Conservation (phyloP, 2,329 filamentous ascomycete species). For the Fusarium irregulare region DNA sequence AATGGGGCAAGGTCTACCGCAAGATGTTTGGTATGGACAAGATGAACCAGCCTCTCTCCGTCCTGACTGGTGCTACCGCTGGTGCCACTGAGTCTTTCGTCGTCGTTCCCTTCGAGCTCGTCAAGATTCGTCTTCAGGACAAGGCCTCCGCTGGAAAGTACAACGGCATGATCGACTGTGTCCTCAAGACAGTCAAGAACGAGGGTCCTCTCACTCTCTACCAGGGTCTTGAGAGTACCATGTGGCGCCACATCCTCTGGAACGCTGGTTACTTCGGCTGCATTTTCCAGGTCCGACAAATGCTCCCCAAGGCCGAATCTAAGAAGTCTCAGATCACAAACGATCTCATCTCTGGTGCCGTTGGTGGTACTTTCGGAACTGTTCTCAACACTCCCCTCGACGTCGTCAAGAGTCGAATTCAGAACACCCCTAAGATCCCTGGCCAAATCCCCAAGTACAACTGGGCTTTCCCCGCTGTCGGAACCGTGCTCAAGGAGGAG, state of each 20-base stretch:
- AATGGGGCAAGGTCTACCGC: conserved; percentile 96
- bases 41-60: conserved; percentile 91
- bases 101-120: conserved; percentile 96
- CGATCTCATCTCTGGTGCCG: conserved; percentile 84
- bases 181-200: conserved; percentile 82
- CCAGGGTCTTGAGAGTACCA: conserved; percentile 94
- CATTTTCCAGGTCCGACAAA: conserved; percentile 93
- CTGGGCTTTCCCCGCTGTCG: conserved; percentile 93
- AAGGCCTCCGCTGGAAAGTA: conserved; percentile 92
- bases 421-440: conserved; percentile 88
- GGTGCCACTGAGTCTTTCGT: conserved; percentile 97
- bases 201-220: conserved; percentile 92
- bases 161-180: conserved; percentile 82
- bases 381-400: conserved; percentile 96
- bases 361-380: conserved; percentile 90
- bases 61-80: conserved; percentile 92
- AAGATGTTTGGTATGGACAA: conserved; percentile 84
- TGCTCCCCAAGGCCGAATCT: conserved; percentile 83
- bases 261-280: conserved; percentile 98
- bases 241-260: conserved; percentile 93
- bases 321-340: conserved; percentile 87
- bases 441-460: conserved; percentile 94
- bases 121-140: conserved; percentile 98
- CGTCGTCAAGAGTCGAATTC: conserved; percentile 97
- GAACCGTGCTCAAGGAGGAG: conserved; percentile 91